Conservation (phyloP, 192 early-diverging fungal species). For the Backusella macrospora region DNA sequence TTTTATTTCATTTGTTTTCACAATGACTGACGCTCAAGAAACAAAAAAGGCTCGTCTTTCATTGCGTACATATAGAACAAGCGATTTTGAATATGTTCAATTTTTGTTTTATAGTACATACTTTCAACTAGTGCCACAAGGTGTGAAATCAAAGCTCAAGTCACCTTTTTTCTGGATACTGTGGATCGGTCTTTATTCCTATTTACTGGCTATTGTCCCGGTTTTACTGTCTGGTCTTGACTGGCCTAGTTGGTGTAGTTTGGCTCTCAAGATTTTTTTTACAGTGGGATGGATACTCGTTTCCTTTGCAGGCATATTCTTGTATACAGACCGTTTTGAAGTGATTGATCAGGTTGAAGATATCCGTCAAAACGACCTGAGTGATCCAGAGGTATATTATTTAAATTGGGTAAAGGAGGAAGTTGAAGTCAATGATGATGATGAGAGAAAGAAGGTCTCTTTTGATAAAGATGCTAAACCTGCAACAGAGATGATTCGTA, state of each 20-base stretch:
- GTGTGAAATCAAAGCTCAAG: constrained; percentile 30
- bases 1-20: not conserved
- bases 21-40: not conserved
- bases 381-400: constrained; percentile 38
- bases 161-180: constrained; percentile 33
- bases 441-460: constrained; percentile 25
- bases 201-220: constrained; percentile 28
- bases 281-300: constrained; percentile 27
- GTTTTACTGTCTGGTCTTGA: constrained; percentile 11
- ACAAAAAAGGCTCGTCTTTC: constrained; percentile 13
- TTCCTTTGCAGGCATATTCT: constrained; percentile 31
- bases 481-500: constrained; percentile 22
- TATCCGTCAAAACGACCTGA: constrained; percentile 34
- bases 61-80: constrained; percentile 37
- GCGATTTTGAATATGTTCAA: constrained; percentile 32
- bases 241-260: constrained; percentile 5
- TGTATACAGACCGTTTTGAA: constrained; percentile 35
- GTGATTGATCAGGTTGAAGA: constrained; percentile 27
- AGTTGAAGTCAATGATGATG: constrained; percentile 31
- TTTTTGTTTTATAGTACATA: constrained; percentile 34
- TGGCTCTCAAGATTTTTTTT: constrained; percentile 23
- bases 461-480: constrained; percentile 35
- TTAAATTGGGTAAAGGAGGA: constrained; percentile 34
- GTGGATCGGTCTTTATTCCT: constrained; percentile 29
- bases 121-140: constrained; percentile 38